These are phyloP conservation scores for Fusarium aywerte DNA, from an alignment of 2,329 filamentous ascomycete genomes.

Conservation along the genomic window DNA sequence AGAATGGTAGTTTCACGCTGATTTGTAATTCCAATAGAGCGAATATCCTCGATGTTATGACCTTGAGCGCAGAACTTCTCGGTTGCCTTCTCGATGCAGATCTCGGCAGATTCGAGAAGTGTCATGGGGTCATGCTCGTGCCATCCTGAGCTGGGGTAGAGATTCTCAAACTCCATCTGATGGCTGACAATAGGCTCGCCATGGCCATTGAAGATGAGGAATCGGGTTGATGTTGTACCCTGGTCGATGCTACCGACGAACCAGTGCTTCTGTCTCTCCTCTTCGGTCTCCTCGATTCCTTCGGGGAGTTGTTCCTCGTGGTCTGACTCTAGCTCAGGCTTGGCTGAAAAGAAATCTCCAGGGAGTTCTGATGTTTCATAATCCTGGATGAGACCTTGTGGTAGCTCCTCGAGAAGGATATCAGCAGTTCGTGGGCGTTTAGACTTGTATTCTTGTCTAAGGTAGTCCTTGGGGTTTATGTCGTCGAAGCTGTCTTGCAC, in stretches of 20 bases:
- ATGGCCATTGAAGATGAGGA: conserved; percentile 86
- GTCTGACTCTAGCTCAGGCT: conserved; percentile 44
- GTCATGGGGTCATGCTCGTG: conserved; percentile 88
- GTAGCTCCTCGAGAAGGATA: conserved; percentile 41
- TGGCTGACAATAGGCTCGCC: conserved; percentile 84
- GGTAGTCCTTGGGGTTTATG: conserved; percentile 7
- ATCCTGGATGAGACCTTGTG: conserved; percentile 46
- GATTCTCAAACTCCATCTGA: conserved; percentile 87
- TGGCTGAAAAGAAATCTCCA: conserved; percentile 43
- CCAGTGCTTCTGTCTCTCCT: conserved; percentile 57
- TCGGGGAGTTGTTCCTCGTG: conserved; percentile 43
- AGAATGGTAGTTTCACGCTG: conserved; percentile 89
- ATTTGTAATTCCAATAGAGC: conserved; percentile 86
- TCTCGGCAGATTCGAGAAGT: conserved; percentile 78
- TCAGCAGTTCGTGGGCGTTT: conserved; percentile 42
- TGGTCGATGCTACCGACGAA: conserved; percentile 92
- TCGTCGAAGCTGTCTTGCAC: conserved; percentile 26
- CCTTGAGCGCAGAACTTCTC: conserved; percentile 77
- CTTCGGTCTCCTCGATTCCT: conserved; percentile 48
- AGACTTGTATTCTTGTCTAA: conserved; percentile 15
- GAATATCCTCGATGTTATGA: conserved; percentile 74
- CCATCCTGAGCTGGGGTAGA: conserved; percentile 88
- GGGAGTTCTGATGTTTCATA: conserved; percentile 32
- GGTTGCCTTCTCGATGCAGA: conserved; percentile 81
- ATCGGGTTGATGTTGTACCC: conserved; percentile 88